These are phyloP conservation scores for Ophiorrhiza pumila DNA, from an alignment of 257 asterid species.

Conservation along the genomic window DNA sequence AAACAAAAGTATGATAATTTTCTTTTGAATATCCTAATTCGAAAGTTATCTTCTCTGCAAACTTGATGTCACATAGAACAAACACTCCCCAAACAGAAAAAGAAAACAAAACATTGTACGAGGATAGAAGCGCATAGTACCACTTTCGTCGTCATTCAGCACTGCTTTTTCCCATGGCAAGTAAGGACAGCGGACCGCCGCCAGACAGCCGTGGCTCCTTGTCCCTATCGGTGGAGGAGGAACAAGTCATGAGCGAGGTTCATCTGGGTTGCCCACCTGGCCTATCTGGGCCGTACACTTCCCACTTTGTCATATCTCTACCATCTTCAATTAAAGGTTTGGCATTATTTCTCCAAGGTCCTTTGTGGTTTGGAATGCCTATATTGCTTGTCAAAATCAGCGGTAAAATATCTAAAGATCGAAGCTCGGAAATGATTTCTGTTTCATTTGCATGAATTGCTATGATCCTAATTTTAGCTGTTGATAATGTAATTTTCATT, in stretches of 20 bases:
- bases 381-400: no score
- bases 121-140: neutral
- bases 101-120: no score
- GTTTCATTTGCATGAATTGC: neutral
- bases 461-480: neutral
- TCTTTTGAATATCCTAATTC: no score
- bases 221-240: conserved; percentile 28
- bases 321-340: conserved; percentile 47
- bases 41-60: no score
- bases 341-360: neutral
- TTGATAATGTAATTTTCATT: neutral
- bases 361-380: no score
- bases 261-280: conserved; percentile 92
- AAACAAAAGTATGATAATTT: no score
- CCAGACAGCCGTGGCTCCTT: conserved; percentile 17
- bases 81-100: no score
- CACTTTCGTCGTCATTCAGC: neutral
- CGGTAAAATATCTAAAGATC: neutral
- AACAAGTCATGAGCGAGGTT: conserved; percentile 93
- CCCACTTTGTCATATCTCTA: conserved; percentile 59
- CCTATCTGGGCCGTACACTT: conserved; percentile 53
- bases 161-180: conserved; percentile 5
- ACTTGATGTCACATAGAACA: no score
- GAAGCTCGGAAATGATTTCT: neutral
- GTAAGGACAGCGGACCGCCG: conserved; percentile 4